Conservation (phyloP, 768 basidiomycete species). For the Termitomyces sp. region DNA sequence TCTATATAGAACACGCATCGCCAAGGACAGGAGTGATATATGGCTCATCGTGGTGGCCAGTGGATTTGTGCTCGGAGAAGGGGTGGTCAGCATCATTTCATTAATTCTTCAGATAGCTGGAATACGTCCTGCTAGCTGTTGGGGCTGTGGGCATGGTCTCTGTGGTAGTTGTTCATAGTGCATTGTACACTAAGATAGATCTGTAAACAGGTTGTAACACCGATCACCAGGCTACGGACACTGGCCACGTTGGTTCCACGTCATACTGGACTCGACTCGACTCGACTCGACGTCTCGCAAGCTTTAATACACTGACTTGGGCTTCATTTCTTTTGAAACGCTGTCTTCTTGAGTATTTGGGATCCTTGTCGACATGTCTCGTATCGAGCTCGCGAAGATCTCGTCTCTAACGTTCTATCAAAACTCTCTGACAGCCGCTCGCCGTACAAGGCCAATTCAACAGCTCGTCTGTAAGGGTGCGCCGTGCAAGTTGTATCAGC, state of each 20-base stretch:
- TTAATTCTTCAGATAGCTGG: conserved; percentile 73
- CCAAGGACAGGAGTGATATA: conserved; percentile 58
- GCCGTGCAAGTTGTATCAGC: conserved; percentile 72
- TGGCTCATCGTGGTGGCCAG: conserved; percentile 84
- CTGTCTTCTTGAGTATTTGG: background rate
- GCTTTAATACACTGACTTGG: background rate
- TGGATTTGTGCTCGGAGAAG: conserved; percentile 95
- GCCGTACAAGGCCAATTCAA: conserved; percentile 64
- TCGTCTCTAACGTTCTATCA: conserved; percentile 78
- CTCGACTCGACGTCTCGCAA: no score
- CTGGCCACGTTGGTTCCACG: conserved; percentile 31
- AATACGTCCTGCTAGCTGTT: conserved; percentile 75
- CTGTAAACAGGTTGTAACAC: no score
- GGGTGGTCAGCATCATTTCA: conserved; percentile 80
- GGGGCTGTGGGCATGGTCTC: conserved; percentile 77
- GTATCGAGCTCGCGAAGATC: conserved; percentile 69
- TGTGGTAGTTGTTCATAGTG: conserved; percentile 59
- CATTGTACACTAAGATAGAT: conserved; percentile 8
- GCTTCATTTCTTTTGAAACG: background rate
- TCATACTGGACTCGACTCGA: no score
- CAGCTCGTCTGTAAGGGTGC: conserved; percentile 82
- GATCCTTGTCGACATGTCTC: conserved; percentile 45
- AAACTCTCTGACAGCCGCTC: conserved; percentile 55
- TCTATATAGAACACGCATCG: conserved; percentile 51
- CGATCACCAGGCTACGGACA: background rate